Percentiles rank a stretch among this genome's conserved stretches.
These are phyloP conservation scores for Arbutus unedo DNA, from an alignment of 148 eudicot species.

Conservation along the genomic window DNA sequence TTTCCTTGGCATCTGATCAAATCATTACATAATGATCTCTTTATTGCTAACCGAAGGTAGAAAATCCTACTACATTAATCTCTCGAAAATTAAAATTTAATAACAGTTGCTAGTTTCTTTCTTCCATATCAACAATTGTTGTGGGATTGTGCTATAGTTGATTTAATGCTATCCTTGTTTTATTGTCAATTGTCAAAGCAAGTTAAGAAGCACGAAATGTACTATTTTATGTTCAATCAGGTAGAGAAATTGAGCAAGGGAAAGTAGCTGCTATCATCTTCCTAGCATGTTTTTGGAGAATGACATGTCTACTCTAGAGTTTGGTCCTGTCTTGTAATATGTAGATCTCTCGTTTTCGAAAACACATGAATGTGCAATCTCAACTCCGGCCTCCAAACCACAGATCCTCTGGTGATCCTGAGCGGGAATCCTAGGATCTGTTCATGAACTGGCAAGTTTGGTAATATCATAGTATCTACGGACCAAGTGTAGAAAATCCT, in stretches of 20 bases:
- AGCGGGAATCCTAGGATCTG: neutral
- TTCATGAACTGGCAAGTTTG: neutral
- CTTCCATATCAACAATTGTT: neutral
- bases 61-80: neutral
- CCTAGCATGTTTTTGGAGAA: neutral
- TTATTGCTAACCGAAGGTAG: slow-evolving; percentile 68
- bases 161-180: neutral
- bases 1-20: slow-evolving; percentile 92
- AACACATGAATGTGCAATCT: neutral
- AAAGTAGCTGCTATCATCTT: neutral
- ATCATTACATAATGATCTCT: slow-evolving; percentile 39
- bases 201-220: neutral
- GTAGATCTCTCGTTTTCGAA: neutral
- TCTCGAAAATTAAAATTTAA: neutral
- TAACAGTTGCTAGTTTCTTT: neutral
- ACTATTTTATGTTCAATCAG: neutral
- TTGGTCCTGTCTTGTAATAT: neutral
- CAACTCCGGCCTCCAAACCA: neutral
- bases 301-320: neutral
- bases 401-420: neutral
- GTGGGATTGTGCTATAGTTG: neutral
- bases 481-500: neutral
- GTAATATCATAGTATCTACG: neutral
- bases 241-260: neutral
- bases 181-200: neutral